Conservation (phyloP, 345 rosid genomes). For the Populus alba region DNA sequence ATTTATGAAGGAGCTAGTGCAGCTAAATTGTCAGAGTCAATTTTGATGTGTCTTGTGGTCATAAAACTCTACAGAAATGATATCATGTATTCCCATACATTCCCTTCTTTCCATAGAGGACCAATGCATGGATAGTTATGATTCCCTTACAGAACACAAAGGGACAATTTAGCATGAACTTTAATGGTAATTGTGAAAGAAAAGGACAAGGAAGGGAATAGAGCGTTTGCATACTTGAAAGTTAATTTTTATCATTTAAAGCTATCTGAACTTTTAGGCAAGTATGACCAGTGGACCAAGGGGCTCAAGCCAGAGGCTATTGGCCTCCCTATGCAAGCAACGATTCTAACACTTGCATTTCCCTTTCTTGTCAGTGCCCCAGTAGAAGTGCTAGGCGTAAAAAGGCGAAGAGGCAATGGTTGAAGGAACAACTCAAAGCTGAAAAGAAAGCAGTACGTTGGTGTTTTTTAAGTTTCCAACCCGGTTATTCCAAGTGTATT, state of each 20-base stretch:
- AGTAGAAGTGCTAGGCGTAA: slow-evolving; percentile 96
- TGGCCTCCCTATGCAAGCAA: background rate
- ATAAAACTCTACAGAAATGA: too few relatives aligned
- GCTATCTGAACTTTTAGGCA: background rate
- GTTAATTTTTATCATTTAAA: background rate
- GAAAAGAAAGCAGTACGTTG: slow-evolving; percentile 59
- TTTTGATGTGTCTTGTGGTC: background rate
- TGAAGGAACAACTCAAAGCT: slow-evolving; percentile 58
- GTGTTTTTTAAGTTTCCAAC: background rate
- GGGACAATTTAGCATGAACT: background rate
- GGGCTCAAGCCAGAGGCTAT: background rate
- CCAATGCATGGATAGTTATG: background rate
- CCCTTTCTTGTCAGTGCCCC: slow-evolving; percentile 47
- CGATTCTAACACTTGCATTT: background rate
- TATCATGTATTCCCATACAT: background rate
- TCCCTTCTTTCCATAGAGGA: background rate
- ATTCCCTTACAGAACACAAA: background rate
- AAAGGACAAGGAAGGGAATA: background rate
- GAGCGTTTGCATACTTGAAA: background rate
- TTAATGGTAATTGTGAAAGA: background rate
- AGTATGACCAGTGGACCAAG: background rate
- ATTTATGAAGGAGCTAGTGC: background rate
- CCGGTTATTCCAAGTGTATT: background rate
- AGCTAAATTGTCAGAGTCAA: background rate
- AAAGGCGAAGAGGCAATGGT: slow-evolving; percentile 74